phyloP scores from a whole-genome alignment of 192 early-diverging fungal species.

The Phlyctochytrium arcticum region DNA sequence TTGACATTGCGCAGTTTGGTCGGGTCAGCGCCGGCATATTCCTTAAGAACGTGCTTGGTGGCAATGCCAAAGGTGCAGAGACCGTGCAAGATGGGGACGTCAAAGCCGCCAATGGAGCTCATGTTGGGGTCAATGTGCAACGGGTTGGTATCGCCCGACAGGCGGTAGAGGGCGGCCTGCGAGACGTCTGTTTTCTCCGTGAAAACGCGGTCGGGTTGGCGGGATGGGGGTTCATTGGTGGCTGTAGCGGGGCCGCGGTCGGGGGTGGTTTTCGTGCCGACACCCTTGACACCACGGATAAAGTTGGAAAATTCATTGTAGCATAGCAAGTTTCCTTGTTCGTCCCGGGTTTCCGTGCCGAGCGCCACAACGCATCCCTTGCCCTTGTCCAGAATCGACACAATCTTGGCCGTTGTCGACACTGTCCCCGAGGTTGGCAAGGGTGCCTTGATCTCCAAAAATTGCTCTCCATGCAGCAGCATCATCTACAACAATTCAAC shows the following conservation, averaged over 20 bases:
- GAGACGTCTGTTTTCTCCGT: conserved; percentile 84
- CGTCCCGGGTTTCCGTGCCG: conserved; percentile 79
- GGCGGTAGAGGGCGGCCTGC: conserved; percentile 93
- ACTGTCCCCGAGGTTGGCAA: conserved; percentile 83
- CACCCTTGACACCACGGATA: conserved; percentile 88
- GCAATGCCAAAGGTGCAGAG: conserved; percentile 91
- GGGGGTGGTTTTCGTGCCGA: conserved; percentile 65
- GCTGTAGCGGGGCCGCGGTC: conserved; percentile 78
- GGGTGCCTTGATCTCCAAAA: conserved; percentile 78
- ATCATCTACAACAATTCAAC: too few species aligned
- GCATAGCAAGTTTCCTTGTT: conserved; percentile 67
- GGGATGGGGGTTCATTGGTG: conserved; percentile 71
- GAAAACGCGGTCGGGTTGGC: conserved; percentile 79
- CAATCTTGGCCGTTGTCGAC: conserved; percentile 66
- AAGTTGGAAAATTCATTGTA: conserved; percentile 91
- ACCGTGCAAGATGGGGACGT: conserved; percentile 95
- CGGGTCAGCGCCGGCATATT: conserved; percentile 68
- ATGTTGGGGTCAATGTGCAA: conserved; percentile 96
- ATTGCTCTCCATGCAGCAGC: conserved; percentile 99
- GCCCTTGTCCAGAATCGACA: conserved; percentile 98
- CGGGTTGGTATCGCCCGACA: conserved; percentile 95
- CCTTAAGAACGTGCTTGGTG: conserved; percentile 80
- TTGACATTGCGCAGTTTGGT: conserved; percentile 79
- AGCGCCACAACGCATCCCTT: conserved; percentile 81
- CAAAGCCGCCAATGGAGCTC: conserved; percentile 91